Base-by-base conservation (phyloP, 768 basidiomycete genomes). In the Royoungia palumana region DNA sequence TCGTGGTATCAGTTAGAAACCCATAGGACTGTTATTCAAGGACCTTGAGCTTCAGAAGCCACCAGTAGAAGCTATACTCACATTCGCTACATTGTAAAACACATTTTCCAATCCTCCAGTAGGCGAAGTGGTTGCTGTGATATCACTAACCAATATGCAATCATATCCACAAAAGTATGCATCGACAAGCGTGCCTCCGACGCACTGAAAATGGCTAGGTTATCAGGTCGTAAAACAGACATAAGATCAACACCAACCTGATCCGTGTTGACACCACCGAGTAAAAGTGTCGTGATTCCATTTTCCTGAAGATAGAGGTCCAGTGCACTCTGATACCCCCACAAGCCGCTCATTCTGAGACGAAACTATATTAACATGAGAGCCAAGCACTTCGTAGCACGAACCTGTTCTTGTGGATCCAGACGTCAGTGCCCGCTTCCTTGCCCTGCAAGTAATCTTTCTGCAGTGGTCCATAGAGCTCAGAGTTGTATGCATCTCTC, bases 351-450 rank as follows among this genome's bases (percentile, higher is more conserved):
- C 77, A 83, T 82, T 42, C 83, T 83, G 46, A 35, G 22, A 22
- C 12, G 19, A 34, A 22, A 28, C n/a, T n/a, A 30, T 11, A 38
- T 34, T 27, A 21, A 21, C 12, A n/a, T 35, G 16, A 5, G 4
- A 32, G 17, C 20, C 42, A 27, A 13, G 28, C 28, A 28, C 5
- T 28, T 13, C 3, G 47, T 12, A 19, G 13, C 21, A 9, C 41
- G 9, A 19, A 80, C 82, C 83, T 69, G 63, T 85, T 86, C 65
- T 85, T 87, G 63, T 85, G 79, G 43, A 86, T 80, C 83, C 83
- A 85, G 51, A 83, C 73, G 63, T 87, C 83, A 10, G 80, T 82
- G 1, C 82, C 82, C 6, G 63, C 67, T 12, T 74, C 66, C 50
- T 72, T 66, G 16, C 83, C 83, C 42, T 75, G 70, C 45, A 77